These are phyloP conservation scores for Citrullus colocynthis DNA, from an alignment of 306 rosid species.

Conservation along the genomic window DNA sequence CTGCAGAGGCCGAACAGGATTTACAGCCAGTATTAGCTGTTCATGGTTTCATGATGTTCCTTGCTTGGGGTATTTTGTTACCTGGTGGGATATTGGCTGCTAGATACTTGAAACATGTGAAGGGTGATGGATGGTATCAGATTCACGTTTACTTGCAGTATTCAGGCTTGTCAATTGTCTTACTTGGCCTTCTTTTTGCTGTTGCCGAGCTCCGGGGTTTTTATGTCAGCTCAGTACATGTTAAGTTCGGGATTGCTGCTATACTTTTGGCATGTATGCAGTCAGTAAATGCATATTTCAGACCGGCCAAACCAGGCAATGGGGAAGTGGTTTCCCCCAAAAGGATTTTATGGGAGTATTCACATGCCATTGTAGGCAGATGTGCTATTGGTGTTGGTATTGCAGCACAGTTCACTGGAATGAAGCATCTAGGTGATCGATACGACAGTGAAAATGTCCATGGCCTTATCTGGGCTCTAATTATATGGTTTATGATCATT, in stretches of 20 bases:
- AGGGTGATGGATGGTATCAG: conserved; percentile 86
- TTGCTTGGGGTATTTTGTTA: conserved; percentile 88
- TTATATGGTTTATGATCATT: conserved; percentile 50
- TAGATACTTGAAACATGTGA: conserved; percentile 76
- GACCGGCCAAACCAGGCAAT: conserved; percentile 45
- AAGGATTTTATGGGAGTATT: conserved; percentile 74
- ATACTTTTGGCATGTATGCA: conserved; percentile 55
- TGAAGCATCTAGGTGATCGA: conserved; percentile 80
- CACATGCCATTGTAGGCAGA: conserved; percentile 60
- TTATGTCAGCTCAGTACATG: conserved; percentile 59
- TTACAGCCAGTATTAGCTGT: conserved; percentile 79
- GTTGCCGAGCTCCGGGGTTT: conserved; percentile 85
- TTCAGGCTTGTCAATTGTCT: conserved; percentile 64
- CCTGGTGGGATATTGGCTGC: conserved; percentile 86
- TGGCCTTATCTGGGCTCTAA: conserved; percentile 60
- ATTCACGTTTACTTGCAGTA: conserved; percentile 90
- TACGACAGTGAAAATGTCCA: conserved; percentile 57
- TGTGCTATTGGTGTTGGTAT: conserved; percentile 51
- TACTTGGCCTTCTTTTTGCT: conserved; percentile 83
- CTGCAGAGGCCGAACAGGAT: conserved; percentile 92
- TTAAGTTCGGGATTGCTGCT: conserved; percentile 59
- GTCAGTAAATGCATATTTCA: conserved; percentile 53
- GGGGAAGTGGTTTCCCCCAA: conserved; percentile 40
- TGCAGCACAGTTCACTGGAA: conserved; percentile 67
- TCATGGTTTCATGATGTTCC: conserved; percentile 93